Evolutionary conservation across 331 rosid species (phyloP).

Genomic region (Arachis monticola): DNA sequence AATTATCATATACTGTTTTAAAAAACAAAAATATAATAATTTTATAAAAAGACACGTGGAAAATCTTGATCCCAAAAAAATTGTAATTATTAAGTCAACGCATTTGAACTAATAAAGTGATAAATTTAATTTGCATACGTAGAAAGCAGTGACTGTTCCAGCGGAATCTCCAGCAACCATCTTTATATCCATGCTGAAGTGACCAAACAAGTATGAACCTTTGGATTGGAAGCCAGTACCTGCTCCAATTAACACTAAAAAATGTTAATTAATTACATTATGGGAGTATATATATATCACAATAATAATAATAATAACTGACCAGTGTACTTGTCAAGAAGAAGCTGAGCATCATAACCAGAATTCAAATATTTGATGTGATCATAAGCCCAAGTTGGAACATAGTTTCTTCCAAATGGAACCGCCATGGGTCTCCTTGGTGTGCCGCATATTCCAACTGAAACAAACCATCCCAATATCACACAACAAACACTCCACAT

Average conservation of each 20-base stretch:
- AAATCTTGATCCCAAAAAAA: no score
- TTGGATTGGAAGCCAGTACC: constrained; percentile 97
- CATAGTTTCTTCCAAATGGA: constrained; percentile 74
- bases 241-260: constrained; percentile 10
- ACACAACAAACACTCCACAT: constrained; percentile 40
- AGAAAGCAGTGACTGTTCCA: constrained; percentile 95
- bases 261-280: no score
- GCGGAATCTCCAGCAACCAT: constrained; percentile 89
- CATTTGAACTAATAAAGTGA: no score
- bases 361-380: constrained; percentile 84
- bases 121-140: constrained; percentile 44
- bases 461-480: constrained; percentile 37
- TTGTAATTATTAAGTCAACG: no score
- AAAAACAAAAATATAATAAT: no score
- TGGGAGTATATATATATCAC: no score
- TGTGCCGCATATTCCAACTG: constrained; percentile 47
- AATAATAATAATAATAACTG: no score
- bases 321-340: constrained; percentile 82
- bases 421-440: constrained; percentile 63
- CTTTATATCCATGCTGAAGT: constrained; percentile 90
- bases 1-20: no score
- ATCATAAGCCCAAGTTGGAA: constrained; percentile 93
- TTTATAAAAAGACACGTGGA: no score
- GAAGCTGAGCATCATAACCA: constrained; percentile 69
- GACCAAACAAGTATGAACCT: constrained; percentile 92